Evolutionary conservation across 441 rosid species (phyloP).

Genomic region (Corymbia calophylla): DNA sequence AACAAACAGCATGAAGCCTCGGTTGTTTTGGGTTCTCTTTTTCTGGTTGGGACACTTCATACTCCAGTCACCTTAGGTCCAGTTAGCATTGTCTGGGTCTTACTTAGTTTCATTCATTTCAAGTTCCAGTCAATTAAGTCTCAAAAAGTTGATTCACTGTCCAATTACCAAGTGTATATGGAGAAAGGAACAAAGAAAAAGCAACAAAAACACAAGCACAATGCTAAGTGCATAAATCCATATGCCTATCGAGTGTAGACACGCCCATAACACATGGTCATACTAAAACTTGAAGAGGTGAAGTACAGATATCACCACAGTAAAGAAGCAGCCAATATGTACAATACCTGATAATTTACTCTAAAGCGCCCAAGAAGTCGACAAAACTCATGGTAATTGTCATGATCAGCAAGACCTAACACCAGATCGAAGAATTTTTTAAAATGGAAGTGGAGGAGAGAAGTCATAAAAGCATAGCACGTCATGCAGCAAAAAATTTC

Average conservation of each 20-base stretch:
- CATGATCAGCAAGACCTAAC: slow-evolving; percentile 99
- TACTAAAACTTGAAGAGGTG: background rate
- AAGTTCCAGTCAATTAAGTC: background rate
- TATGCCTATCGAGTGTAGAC: background rate
- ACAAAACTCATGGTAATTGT: slow-evolving; percentile 97
- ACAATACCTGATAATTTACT: slow-evolving; percentile 86
- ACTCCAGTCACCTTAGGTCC: background rate
- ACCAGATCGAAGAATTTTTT: background rate
- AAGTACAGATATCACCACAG: background rate
- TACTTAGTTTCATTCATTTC: background rate
- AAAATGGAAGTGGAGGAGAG: background rate
- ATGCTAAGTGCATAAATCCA: background rate
- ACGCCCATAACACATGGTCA: background rate
- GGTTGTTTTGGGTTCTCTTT: background rate
- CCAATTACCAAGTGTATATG: background rate
- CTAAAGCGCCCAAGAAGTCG: slow-evolving; percentile 98
- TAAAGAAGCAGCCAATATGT: background rate
- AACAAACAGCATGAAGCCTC: background rate
- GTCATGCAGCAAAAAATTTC: background rate
- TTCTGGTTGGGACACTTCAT: background rate
- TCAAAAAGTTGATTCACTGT: background rate
- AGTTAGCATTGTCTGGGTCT: background rate
- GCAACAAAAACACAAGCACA: background rate
- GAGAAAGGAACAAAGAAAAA: background rate
- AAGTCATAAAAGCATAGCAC: background rate